Percentiles rank a stretch among this genome's conserved stretches.
These are phyloP conservation scores for Penicillium cinerascens DNA, from an alignment of 495 filamentous ascomycete genomes.

Conservation along the genomic window DNA sequence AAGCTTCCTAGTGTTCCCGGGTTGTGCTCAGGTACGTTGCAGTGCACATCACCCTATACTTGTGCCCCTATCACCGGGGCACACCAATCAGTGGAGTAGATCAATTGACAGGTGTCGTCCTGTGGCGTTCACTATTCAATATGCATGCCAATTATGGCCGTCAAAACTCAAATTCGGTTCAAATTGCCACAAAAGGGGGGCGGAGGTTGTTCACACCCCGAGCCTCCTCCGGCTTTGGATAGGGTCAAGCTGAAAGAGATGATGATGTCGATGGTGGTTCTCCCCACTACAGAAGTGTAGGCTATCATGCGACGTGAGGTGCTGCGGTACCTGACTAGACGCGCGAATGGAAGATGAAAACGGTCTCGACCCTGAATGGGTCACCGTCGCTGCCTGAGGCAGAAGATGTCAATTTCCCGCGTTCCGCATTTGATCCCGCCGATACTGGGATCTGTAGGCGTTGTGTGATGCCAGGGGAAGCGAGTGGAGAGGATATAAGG, in stretches of 20 bases:
- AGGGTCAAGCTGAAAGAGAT: neutral
- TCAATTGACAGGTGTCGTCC: neutral
- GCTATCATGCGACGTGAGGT: neutral
- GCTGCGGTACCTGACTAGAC: neutral
- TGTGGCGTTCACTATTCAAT: slow-evolving; percentile 2
- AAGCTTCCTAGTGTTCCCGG: neutral
- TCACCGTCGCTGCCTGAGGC: slow-evolving; percentile 12
- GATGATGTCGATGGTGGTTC: neutral
- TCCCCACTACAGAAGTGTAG: neutral
- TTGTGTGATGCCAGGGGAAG: neutral
- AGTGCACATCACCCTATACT: neutral
- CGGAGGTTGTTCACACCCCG: neutral
- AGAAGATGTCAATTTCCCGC: slow-evolving; percentile 3
- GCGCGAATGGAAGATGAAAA: slow-evolving; percentile 6
- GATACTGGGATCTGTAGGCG: neutral
- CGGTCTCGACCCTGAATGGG: slow-evolving; percentile 4
- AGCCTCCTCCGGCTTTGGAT: neutral
- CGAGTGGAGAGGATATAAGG: too few relatives aligned
- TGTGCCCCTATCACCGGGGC: neutral
- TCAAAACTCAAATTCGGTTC: neutral
- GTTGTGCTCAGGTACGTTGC: neutral
- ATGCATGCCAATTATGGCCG: neutral
- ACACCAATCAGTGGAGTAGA: neutral
- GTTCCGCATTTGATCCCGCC: slow-evolving; percentile 4
- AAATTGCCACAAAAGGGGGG: neutral